Conservation (phyloP, 495 filamentous ascomycete species). For the Bombardia bombarda region DNA sequence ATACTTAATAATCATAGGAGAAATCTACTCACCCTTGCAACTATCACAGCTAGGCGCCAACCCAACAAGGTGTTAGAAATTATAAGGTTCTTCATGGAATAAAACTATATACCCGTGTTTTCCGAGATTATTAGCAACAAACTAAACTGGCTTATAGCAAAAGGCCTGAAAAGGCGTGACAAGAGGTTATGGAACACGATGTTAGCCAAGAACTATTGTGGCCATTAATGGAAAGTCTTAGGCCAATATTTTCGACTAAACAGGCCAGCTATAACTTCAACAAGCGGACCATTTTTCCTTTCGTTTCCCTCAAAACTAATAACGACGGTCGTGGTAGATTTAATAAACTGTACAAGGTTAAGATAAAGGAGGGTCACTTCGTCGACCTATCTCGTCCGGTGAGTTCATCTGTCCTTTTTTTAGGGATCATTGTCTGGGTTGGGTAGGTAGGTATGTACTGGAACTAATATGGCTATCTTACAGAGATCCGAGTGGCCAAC, state of each 20-base stretch:
- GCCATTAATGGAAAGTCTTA: conserved; percentile 9
- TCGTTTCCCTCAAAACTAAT: not conserved
- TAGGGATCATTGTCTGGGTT: too few relatives aligned
- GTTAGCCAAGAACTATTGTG: not conserved
- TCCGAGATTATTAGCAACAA: not conserved
- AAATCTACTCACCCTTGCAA: conserved; percentile 2
- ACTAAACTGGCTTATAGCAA: too few relatives aligned
- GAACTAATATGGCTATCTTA: too few relatives aligned
- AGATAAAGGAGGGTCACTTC: conserved; percentile 8
- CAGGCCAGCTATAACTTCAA: conserved; percentile 7
- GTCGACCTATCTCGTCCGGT: too few relatives aligned
- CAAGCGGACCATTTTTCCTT: conserved; percentile 2
- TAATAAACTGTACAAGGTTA: conserved; percentile 6
- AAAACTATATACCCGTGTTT: not conserved
- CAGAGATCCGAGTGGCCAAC: too few relatives aligned
- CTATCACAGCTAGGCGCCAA: not conserved
- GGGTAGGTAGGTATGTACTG: too few relatives aligned
- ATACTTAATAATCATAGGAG: not conserved
- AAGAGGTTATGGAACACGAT: too few relatives aligned
- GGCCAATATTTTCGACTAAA: conserved; percentile 4
- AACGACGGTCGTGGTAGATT: not conserved
- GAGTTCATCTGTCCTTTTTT: too few relatives aligned
- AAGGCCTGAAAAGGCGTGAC: too few relatives aligned
- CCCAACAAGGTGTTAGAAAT: not conserved
- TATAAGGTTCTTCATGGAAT: not conserved